Base-by-base conservation (phyloP, 768 basidiomycete genomes). In the Tylopilus balloui region DNA sequence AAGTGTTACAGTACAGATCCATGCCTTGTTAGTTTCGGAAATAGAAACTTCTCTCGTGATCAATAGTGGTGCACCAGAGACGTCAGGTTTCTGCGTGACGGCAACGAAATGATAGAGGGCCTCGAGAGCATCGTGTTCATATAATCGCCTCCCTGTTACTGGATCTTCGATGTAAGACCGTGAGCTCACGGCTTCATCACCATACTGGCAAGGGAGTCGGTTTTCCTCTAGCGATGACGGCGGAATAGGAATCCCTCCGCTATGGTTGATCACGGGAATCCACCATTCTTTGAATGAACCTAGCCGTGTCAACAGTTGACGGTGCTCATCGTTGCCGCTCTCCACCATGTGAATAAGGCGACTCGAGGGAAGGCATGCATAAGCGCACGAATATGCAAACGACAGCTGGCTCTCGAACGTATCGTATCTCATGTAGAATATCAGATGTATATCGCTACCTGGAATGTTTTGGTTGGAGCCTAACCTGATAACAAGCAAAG, bases 311-410 rank as follows among this genome's bases (percentile, higher is more conserved):
- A 88, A 47, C 29, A 76, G 71, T 36, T 73, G 78, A 20, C 76
- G 77, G 55, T 86, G 82, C 13, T 62, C 55, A 50, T 79, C 77
- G 52, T 80, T 82, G 4, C 72, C 76, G 52, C 74, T 71, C 61
- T 88, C 80, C 19, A 76, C 73, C 77, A 89, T 77, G 59, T 86
- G 76, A 6, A 88, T 65, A 35, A 86, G 57, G 58, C 80, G 76
- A 51, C 79, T 74, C 48, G 74, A 70, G 35, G 71, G 66, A 8
- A 75, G 75, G 39, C 71, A 61, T 34, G 78, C 70, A 27, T 72
- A 71, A 25, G 77, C 73, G 25, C 78, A 78, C 37, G 74, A 68
- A 57, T 77, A 78, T 13, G 78, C 78, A 61, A 81, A 76, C 4
- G 81, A 82, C 6, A 84, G 60, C 45, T 80, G 79, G 52, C 83